Conservation (phyloP, 1,284 basidiomycete species). For the Anthracocystis panici-leucophaei region DNA sequence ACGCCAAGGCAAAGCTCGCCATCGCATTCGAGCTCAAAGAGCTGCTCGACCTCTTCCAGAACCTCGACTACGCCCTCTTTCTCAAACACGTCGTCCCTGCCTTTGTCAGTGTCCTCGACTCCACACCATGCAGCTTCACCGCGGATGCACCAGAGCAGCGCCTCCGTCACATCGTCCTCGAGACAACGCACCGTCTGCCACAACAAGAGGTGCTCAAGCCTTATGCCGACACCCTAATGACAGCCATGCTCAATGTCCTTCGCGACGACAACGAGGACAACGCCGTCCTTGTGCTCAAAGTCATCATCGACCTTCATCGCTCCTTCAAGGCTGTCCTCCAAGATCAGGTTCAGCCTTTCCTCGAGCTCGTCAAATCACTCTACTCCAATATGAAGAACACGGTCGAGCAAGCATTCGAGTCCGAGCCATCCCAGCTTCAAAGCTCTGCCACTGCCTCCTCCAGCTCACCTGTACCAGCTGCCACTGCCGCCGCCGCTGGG, state of each 20-base stretch:
- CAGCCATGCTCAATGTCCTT: constrained; percentile 81
- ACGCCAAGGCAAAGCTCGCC: constrained; percentile 50
- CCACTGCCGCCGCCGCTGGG: constrained; percentile 7
- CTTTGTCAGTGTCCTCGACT: constrained; percentile 81
- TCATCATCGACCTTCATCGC: constrained; percentile 80
- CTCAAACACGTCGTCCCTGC: constrained; percentile 77
- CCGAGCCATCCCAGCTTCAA: constrained; percentile 48
- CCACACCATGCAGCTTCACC: constrained; percentile 80
- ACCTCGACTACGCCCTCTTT: constrained; percentile 78
- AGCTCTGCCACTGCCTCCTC: constrained; percentile 4
- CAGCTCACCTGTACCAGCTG: constrained; percentile 16
- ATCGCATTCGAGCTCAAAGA: constrained; percentile 65
- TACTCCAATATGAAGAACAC: constrained; percentile 82
- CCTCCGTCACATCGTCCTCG: constrained; percentile 74
- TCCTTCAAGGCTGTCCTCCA: constrained; percentile 75
- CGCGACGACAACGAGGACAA: constrained; percentile 97
- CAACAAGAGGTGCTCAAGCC: constrained; percentile 82
- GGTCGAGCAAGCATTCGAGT: constrained; percentile 79
- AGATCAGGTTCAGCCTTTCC: constrained; percentile 83
- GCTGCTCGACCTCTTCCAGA: constrained; percentile 60
- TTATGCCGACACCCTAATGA: constrained; percentile 79
- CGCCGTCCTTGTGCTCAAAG: constrained; percentile 89
- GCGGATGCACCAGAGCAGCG: constrained; percentile 83
- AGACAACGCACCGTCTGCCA: constrained; percentile 82
- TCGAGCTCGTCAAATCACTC: constrained; percentile 80